Evolutionary conservation across 2,329 filamentous ascomycete species (phyloP).

Genomic region (Aspergillus sojae): DNA sequence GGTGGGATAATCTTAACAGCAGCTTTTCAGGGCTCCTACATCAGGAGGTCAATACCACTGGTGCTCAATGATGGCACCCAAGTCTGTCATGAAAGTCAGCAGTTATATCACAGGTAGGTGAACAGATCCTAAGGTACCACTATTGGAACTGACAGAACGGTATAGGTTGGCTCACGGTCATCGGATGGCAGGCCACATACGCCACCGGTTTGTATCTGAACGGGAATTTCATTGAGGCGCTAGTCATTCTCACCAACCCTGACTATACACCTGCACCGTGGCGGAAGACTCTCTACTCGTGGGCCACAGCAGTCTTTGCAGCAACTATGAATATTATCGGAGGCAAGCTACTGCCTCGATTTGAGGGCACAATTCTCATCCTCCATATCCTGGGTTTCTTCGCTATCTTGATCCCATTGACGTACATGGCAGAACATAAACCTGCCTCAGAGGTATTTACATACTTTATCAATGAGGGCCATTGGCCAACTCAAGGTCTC

Average conservation of each 20-base stretch:
- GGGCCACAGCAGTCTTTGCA: conserved; percentile 44
- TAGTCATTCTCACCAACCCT: conserved; percentile 41
- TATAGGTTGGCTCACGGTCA: conserved; percentile 43
- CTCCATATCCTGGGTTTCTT: conserved; percentile 57
- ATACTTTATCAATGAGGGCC: conserved; percentile 51
- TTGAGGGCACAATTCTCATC: conserved; percentile 54
- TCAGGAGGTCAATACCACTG: conserved; percentile 45
- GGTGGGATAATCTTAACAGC: not conserved
- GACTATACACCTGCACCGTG: conserved; percentile 46
- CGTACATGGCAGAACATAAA: conserved; percentile 45
- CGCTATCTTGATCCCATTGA: conserved; percentile 52
- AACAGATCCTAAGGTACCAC: not conserved
- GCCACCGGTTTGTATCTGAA: conserved; percentile 38
- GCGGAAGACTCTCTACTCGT: conserved; percentile 54
- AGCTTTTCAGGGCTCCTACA: conserved; percentile 32
- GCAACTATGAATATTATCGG: conserved; percentile 49
- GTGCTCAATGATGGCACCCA: conserved; percentile 45
- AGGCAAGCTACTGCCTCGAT: conserved; percentile 46
- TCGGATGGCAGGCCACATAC: conserved; percentile 48
- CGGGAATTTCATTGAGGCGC: conserved; percentile 39
- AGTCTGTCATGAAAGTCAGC: conserved; percentile 35
- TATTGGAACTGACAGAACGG: not conserved
- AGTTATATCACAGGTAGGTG: conserved; percentile 41
- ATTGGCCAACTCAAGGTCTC: conserved; percentile 47
- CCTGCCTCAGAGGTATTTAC: conserved; percentile 50